phyloP scores from a whole-genome alignment of 441 rosid genomes.

The Euphorbia schlechtendalii region DNA sequence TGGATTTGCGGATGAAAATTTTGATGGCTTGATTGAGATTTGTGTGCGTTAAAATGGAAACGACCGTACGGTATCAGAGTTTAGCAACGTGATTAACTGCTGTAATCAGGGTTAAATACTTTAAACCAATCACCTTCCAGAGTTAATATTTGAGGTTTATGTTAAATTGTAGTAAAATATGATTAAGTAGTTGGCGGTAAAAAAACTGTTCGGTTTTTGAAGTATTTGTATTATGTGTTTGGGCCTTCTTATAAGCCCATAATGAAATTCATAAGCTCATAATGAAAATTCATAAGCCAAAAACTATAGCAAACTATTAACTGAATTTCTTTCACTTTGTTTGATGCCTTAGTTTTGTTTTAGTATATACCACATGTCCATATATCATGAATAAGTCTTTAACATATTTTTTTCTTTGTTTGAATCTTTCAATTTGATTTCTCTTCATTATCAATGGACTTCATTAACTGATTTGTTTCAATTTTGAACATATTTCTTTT shows the following conservation, averaged over 20 bases:
- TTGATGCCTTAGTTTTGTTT: too few relatives aligned
- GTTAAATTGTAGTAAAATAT: background rate
- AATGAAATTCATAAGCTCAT: too few relatives aligned
- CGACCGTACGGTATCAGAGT: background rate
- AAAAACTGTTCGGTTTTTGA: background rate
- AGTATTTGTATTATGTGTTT: background rate
- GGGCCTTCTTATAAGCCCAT: conserved; percentile 2
- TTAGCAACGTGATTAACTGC: background rate
- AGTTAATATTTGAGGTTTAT: background rate
- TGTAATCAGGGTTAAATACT: background rate
- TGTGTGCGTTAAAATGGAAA: conserved; percentile 5
- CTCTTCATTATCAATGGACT: too few relatives aligned
- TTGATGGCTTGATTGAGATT: background rate
- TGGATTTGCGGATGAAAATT: background rate
- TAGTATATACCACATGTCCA: too few relatives aligned
- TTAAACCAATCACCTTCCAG: background rate
- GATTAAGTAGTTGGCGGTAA: background rate
- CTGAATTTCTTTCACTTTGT: too few relatives aligned
- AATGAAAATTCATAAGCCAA: too few relatives aligned
- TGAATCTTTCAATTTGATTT: too few relatives aligned
- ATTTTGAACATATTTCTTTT: too few relatives aligned
- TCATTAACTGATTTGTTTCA: too few relatives aligned
- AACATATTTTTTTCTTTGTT: too few relatives aligned
- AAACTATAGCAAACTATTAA: too few relatives aligned
- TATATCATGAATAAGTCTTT: too few relatives aligned